Evolutionary conservation across 768 basidiomycete genomes (phyloP), one percentile per base, ranked within the genome.

Genomic region (Tricholoma furcatifolium): DNA sequence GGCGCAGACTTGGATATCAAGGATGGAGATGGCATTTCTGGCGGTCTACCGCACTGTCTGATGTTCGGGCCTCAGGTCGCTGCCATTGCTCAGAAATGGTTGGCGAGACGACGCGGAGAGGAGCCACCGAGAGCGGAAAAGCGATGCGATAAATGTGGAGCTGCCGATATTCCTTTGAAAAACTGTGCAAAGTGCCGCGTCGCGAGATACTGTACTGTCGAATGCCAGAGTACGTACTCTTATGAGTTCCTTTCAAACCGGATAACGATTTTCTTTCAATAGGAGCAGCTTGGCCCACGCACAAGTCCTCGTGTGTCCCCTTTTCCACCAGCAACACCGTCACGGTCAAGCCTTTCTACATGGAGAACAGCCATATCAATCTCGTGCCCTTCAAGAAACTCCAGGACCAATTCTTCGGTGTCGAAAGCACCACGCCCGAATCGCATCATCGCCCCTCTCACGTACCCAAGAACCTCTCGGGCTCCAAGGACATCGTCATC

Each of bases 131-230:
- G 66, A 57, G 70, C 70, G n/a, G 74, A 71, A 58, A 81, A 77
- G 58, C 62, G 55, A 34, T 85, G 83, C 53, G 77, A 73, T 17
- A 46, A 54, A 3, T 78, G 76, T 47, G 57, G 58, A 21, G 60
- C 61, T 39, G 45, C 35, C 10, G 54, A 62, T 14, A 65, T 56
- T 14, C 54, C 66, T 15, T 51, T 82, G 51, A 78, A 69, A 60
- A 67, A 65, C 45, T 82, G 83, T 47, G 55, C 64, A 3, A 65
- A 67, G 24, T 84, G 83, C 44, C 71, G 70, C 14, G 61, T 77
- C 0, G 70, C 68, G 4, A 65, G 75, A 20, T 85, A 85, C 55
- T 85, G 83, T 50, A 81, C 80, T 5, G 57, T 65, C 1, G 75
- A 74, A 30, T 83, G 84, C 55, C 84, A 84, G 64, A 66, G 83